Conservation (phyloP, 495 filamentous ascomycete genomes). For the Patellaria atrata region DNA sequence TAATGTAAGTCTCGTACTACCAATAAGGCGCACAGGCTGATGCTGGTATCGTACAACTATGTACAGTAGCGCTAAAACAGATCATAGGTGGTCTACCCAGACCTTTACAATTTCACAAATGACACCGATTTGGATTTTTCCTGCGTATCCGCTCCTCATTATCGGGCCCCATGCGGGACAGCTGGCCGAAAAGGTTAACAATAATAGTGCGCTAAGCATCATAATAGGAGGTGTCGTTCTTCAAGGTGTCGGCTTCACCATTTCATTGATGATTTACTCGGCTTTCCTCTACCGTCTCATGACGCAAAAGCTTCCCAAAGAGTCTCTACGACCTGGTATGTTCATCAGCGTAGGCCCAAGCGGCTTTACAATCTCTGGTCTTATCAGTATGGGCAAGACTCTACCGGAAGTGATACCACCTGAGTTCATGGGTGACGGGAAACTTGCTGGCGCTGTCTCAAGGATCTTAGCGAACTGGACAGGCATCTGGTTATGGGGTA, state of each 20-base stretch:
- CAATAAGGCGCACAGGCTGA: no score
- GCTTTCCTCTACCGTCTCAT: conserved; percentile 81
- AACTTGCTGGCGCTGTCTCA: conserved; percentile 40
- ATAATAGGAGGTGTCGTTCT: conserved; percentile 57
- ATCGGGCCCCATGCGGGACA: conserved; percentile 58
- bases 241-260: conserved; percentile 74
- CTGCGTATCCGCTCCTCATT: conserved; percentile 72
- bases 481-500: conserved; percentile 70
- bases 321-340: conserved; percentile 64
- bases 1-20: conserved; percentile 35
- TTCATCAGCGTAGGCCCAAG: conserved; percentile 72
- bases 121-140: conserved; percentile 89
- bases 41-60: no score
- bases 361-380: conserved; percentile 61
- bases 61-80: no score
- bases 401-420: conserved; percentile 33
- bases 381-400: conserved; percentile 43
- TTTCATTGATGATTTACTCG: conserved; percentile 73
- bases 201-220: conserved; percentile 39
- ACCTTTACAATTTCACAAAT: conserved; percentile 74
- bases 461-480: conserved; percentile 43
- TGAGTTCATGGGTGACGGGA: conserved; percentile 41
- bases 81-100: conserved; percentile 48
- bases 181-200: conserved; percentile 37
- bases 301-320: conserved; percentile 76